Conservation (phyloP, 805 yeast species). For the Ogataea trehalophila region DNA sequence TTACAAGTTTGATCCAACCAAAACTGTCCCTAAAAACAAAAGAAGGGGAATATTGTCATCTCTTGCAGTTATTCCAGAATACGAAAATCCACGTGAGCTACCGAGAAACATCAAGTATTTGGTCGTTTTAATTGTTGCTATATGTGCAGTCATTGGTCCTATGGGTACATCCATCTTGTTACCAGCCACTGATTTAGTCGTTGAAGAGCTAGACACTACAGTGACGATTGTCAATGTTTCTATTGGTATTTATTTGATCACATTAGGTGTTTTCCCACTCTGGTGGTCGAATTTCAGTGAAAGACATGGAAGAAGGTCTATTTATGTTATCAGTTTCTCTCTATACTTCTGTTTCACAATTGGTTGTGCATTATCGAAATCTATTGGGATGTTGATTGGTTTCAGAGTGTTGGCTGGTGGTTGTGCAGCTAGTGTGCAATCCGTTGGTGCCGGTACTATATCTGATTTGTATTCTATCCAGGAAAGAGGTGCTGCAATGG, state of each 20-base stretch:
- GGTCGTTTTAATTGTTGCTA: conserved; percentile 63
- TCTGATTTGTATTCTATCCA: conserved; percentile 65
- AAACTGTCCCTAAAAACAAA: conserved; percentile 33
- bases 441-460: conserved; percentile 87
- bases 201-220: conserved; percentile 48
- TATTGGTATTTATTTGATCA: conserved; percentile 70
- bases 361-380: conserved; percentile 65
- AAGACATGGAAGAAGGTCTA: conserved; percentile 65
- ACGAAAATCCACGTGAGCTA: conserved; percentile 64
- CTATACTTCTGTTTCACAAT: conserved; percentile 62
- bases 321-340: conserved; percentile 64
- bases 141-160: conserved; percentile 77
- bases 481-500: conserved; percentile 75
- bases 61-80: conserved; percentile 60
- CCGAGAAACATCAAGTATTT: conserved; percentile 44
- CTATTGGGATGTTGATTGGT: conserved; percentile 57
- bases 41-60: conserved; percentile 57
- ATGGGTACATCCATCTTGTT: conserved; percentile 83
- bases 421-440: conserved; percentile 78
- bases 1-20: conserved; percentile 21
- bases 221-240: conserved; percentile 65
- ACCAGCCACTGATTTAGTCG: conserved; percentile 68
- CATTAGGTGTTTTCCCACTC: conserved; percentile 75
- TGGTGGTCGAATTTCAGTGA: conserved; percentile 90
- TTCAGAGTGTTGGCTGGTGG: conserved; percentile 75